Evolutionary conservation across 179 eudicot species (phyloP), one percentile per base, ranked within the genome.

Genomic region (Heliamphora pulchella): DNA sequence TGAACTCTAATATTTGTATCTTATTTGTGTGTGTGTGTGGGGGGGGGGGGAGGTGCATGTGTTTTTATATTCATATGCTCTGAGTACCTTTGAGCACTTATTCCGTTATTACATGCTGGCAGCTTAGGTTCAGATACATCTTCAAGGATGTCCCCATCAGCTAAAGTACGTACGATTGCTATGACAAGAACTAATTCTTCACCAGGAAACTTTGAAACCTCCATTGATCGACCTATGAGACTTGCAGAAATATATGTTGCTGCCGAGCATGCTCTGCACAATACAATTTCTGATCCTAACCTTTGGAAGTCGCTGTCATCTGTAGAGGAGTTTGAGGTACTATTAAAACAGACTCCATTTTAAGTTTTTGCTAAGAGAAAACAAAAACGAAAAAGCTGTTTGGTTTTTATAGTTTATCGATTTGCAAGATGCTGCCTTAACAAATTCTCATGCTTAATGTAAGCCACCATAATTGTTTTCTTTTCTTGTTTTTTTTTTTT

Each of bases 181-280:
- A 91, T 96, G 90, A 83, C 91, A 61, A 89, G 99, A 79, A 92
- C 89, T 70, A 85, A 91, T 81, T 96, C 98, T 80, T 87, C 93
- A 55, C 98, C 98, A 8, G 98, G 96, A 83, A 88, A 83, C 86
- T 89, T 91, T 81, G 97, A 94, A 75, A 91, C 91, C 73, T 88
- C 96, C 81, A 79, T 87, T 83, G 89, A 84, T 84, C 92, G 96
- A 57, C 98, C 99, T 47, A 94, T 92, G 99, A 89, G 91, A 77
- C 96, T 96, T 82, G 91, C 99, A 63, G 99, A 96, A 82, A 91
- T 96, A 62, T 90, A 82, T 83, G 99, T 96, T 83, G 97, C 97
- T 75, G 92, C 98, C 17, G 97, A 94, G 86, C 96, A 96, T 92
- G 97, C 99, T 75, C 85, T 96, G 51, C 80, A 65, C 75, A 80